A percentile compares a stretch with the other conserved stretches of the same genome.
Conservation (phyloP, 2,329 filamentous ascomycete species). For the Fusarium napiforme region DNA sequence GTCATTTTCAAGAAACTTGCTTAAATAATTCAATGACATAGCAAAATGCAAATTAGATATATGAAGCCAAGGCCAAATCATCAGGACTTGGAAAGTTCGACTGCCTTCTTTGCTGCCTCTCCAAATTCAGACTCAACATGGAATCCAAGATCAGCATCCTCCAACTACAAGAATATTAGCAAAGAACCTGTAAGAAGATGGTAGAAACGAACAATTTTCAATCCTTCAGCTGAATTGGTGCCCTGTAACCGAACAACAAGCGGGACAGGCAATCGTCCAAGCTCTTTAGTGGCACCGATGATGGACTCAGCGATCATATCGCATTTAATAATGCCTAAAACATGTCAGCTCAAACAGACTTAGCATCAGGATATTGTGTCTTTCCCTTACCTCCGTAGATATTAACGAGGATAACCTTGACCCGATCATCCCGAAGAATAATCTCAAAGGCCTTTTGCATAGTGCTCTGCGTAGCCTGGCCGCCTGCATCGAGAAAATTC, state of each 20-base stretch:
- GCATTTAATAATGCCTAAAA: conserved; percentile 1
- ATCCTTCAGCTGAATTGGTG: not conserved
- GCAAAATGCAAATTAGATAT: rapidly evolving
- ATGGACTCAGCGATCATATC: conserved; percentile 1
- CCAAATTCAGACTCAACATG: conserved; percentile 3
- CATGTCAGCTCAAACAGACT: no score
- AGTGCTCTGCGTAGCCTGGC: not conserved
- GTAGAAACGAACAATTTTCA: not conserved
- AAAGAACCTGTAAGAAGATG: rapidly evolving
- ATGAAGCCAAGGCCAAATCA: not conserved
- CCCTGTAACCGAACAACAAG: conserved; percentile 6
- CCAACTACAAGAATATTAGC: not conserved
- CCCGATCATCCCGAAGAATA: not conserved
- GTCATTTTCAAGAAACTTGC: rapidly evolving
- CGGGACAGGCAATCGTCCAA: not conserved
- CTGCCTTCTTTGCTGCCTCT: not conserved
- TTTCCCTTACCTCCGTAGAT: conserved; percentile 15
- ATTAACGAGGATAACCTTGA: conserved; percentile 3
- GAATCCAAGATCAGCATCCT: not conserved
- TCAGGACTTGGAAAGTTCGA: not conserved
- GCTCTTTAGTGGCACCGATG: not conserved
- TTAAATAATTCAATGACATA: rapidly evolving
- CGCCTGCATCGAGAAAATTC: conserved; percentile 2
- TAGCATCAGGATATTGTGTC: no score
- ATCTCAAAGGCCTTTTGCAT: conserved; percentile 18